Evolutionary conservation across 257 asterid species (phyloP).

Genomic region (Solanum virginianum): DNA sequence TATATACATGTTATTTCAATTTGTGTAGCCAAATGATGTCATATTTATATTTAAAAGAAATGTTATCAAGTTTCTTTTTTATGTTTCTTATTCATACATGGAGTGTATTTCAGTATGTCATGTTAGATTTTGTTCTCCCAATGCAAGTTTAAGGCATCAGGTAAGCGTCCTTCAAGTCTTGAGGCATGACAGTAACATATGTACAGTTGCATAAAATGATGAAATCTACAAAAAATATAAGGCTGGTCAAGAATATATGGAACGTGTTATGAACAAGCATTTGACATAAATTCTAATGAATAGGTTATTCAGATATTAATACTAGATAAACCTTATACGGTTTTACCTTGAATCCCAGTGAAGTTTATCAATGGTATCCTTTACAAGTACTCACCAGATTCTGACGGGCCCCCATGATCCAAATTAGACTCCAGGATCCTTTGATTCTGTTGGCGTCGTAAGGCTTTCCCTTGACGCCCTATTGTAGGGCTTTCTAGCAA

Average conservation of each 20-base stretch:
- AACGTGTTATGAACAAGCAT: background rate
- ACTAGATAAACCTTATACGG: background rate
- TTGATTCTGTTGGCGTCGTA: conserved; percentile 72
- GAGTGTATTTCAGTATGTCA: background rate
- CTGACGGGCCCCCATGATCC: conserved; percentile 4
- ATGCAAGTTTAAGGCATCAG: background rate
- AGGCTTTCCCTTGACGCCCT: conserved; percentile 95
- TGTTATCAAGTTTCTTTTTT: background rate
- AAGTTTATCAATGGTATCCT: background rate
- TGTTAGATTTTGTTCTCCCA: background rate
- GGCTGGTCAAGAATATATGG: background rate
- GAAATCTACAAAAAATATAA: background rate
- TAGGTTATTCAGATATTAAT: background rate
- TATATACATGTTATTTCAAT: background rate
- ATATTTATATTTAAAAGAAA: background rate
- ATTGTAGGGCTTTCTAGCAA: conserved; percentile 42
- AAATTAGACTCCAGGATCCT: conserved; percentile 45
- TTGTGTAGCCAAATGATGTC: background rate
- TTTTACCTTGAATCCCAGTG: background rate
- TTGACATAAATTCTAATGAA: background rate
- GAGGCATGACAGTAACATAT: background rate
- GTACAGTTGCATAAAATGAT: background rate
- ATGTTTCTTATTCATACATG: background rate
- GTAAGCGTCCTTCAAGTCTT: background rate
- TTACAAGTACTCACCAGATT: conserved; percentile 11